These are phyloP conservation scores for Lotmaria passim DNA, from an alignment of 208 protist species.

Conservation along the genomic window DNA sequence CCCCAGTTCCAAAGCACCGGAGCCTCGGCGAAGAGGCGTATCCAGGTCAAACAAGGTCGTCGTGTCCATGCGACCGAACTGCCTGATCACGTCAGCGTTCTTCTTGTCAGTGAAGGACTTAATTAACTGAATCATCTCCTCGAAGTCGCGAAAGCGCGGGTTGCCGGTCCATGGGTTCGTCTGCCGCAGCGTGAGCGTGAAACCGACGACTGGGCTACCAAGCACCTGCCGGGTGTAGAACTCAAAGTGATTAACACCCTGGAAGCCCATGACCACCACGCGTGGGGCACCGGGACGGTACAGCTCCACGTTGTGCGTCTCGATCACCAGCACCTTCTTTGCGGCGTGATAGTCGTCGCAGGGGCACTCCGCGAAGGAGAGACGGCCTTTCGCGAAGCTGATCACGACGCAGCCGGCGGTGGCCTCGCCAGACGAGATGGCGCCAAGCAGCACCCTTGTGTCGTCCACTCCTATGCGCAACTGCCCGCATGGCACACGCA, in stretches of 20 bases:
- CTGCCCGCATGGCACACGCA: conserved; percentile 75
- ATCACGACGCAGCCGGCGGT: conserved; percentile 64
- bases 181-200: conserved; percentile 75
- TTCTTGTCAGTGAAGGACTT: conserved; percentile 81
- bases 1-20: not conserved
- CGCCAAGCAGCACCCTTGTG: conserved; percentile 70
- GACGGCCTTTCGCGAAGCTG: conserved; percentile 48
- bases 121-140: conserved; percentile 79
- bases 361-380: conserved; percentile 83
- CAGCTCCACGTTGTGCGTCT: conserved; percentile 78
- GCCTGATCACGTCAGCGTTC: conserved; percentile 75
- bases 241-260: conserved; percentile 75
- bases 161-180: conserved; percentile 90
- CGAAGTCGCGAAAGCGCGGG: conserved; percentile 86
- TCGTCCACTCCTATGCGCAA: conserved; percentile 56
- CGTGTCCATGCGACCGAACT: conserved; percentile 56
- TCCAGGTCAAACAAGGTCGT: conserved; percentile 18
- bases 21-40: conserved; percentile 13
- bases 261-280: conserved; percentile 80
- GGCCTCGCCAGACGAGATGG: conserved; percentile 46
- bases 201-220: conserved; percentile 62
- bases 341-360: conserved; percentile 58
- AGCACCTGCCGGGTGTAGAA: conserved; percentile 84
- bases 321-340: conserved; percentile 76
- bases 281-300: conserved; percentile 61